These are phyloP conservation scores for Cardiospermum halicacabum DNA, from an alignment of 345 rosid genomes.

Conservation along the genomic window DNA sequence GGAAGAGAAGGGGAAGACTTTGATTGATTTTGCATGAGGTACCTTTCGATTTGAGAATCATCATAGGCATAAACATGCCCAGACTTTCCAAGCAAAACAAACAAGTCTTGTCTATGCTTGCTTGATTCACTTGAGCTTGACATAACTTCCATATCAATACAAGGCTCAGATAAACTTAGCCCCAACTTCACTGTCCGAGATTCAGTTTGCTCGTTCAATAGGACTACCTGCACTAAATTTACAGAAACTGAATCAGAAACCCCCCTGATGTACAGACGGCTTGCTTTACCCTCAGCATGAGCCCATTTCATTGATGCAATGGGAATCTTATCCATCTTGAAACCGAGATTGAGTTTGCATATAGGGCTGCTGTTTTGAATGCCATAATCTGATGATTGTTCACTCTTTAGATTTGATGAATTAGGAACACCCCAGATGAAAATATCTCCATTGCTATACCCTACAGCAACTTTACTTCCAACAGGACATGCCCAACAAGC, in stretches of 20 bases:
- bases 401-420: conserved; percentile 29
- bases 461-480: conserved; percentile 79
- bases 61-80: conserved; percentile 72
- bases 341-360: conserved; percentile 82
- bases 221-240: conserved; percentile 60
- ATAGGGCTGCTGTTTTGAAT: conserved; percentile 35
- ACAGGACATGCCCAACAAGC: conserved; percentile 88
- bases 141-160: conserved; percentile 65
- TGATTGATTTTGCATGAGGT: conserved; percentile 73
- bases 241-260: conserved; percentile 43
- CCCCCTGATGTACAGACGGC: conserved; percentile 68
- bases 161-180: conserved; percentile 69
- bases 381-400: conserved; percentile 31
- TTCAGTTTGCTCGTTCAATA: conserved; percentile 71
- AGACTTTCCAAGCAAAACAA: conserved; percentile 74
- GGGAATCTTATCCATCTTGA: conserved; percentile 64
- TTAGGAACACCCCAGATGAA: conserved; percentile 61
- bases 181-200: conserved; percentile 73
- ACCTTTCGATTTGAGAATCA: conserved; percentile 72
- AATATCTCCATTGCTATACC: conserved; percentile 81
- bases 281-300: conserved; percentile 64
- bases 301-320: conserved; percentile 69
- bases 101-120: conserved; percentile 50
- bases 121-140: conserved; percentile 49
- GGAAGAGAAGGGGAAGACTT: conserved; percentile 75